phyloP scores from a whole-genome alignment of 805 yeast species.

The Saturnispora saitoi region DNA sequence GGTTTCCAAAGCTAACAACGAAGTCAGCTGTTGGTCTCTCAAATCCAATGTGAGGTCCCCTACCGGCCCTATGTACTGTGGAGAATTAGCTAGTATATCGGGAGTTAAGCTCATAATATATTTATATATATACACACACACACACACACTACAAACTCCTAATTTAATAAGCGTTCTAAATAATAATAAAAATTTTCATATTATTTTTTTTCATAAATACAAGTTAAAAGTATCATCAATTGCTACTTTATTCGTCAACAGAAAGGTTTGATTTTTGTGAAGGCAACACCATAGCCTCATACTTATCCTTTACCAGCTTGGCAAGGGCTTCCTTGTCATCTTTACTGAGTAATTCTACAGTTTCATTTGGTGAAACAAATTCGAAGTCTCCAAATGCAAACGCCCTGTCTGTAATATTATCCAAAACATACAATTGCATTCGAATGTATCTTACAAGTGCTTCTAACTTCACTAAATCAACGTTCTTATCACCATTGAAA shows the following conservation, averaged over 20 bases:
- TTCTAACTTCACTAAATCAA: slow-evolving; percentile 77
- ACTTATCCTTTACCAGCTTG: slow-evolving; percentile 42
- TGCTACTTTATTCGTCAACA: slow-evolving; percentile 34
- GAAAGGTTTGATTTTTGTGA: slow-evolving; percentile 49
- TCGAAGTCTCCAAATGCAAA: slow-evolving; percentile 85
- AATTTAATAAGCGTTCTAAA: background rate
- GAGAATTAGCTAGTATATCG: slow-evolving; percentile 39
- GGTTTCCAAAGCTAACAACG: slow-evolving; percentile 30
- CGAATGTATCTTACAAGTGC: slow-evolving; percentile 86
- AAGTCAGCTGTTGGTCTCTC: slow-evolving; percentile 33
- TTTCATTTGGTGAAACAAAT: slow-evolving; percentile 75
- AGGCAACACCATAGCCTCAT: slow-evolving; percentile 47
- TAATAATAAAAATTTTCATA: background rate
- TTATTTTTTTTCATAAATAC: background rate
- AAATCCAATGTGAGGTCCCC: slow-evolving; percentile 35
- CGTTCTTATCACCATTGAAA: slow-evolving; percentile 74
- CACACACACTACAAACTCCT: background rate
- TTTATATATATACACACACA: too few species aligned
- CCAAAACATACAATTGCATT: slow-evolving; percentile 80
- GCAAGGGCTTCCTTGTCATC: slow-evolving; percentile 53
- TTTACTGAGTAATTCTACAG: slow-evolving; percentile 61
- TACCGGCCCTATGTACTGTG: slow-evolving; percentile 41
- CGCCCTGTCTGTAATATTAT: slow-evolving; percentile 80
- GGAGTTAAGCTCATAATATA: slow-evolving; percentile 48
- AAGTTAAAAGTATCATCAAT: background rate